Base-by-base conservation (phyloP, 2,329 filamentous ascomycete species). In the Grosmannia penicillata region DNA sequence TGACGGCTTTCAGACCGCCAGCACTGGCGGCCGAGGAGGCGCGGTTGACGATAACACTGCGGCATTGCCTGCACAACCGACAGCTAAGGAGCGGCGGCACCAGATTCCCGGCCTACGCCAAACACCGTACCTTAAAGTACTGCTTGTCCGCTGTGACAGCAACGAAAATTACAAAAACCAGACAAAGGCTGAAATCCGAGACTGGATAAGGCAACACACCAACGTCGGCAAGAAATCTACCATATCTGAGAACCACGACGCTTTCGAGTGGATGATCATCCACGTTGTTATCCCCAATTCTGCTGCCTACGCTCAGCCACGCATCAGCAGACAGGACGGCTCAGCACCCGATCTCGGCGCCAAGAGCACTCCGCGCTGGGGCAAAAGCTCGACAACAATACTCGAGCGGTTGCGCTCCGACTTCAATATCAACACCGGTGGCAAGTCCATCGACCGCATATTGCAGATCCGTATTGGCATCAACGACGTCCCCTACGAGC, bases 81-180 rank as follows among this genome's bases (percentile, higher is more conserved):
- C 47, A 0, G 46, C 62, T 25, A 70, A 70, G 46, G 69, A 73
- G 45, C 74, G 89, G 34, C 72, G 91, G 36, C 91, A 98, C 55
- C 91, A 98, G 55, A 96, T 98, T 38, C 91, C 91, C 1, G 93
- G 91, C 4, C 62, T 98, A 40, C 79, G 89, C 28, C 82, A 84
- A 45, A 96, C 89, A 1, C 86, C 93, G 1, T 98, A 98, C 56
- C 67, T 98, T 43, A 96, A 94, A 56, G 63, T 98, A 7, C 80
- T 87, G 41, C 63, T 98, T 3, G 70, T 98, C 38, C 75, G 87
- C 52, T 96, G 91, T 60, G 91, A 96, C 60, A 91, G 98, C 54
- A 93, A 86, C 51, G 93, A 98, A 34, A 76, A 76, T 8, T 98
- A 98, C 67, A 96, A 94, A 58, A 65, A 73, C 2, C 75, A 75